Percentiles rank a stretch among this genome's conserved stretches.
Evolutionary conservation across 306 rosid genomes (phyloP).

Genomic region (Rosa persica): DNA sequence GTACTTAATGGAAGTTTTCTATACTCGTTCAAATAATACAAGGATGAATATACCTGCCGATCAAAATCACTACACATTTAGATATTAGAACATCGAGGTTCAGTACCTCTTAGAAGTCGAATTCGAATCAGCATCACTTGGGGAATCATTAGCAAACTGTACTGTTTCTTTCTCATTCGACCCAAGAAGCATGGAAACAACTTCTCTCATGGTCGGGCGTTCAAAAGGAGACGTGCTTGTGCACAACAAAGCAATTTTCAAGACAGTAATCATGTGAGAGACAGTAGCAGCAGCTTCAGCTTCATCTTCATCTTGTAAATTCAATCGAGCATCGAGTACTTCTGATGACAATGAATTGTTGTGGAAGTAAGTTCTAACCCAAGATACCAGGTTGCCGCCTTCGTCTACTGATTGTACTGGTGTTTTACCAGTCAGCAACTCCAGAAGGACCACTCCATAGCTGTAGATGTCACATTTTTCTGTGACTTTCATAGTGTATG

Average conservation of each 20-base stretch:
- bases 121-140: conserved; percentile 12
- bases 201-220: conserved; percentile 72
- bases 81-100: background rate
- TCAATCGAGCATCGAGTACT: conserved; percentile 54
- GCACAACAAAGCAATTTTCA: conserved; percentile 73
- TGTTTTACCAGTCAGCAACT: conserved; percentile 71
- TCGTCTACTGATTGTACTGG: conserved; percentile 74
- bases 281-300: conserved; percentile 29
- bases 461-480: conserved; percentile 88
- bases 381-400: conserved; percentile 81
- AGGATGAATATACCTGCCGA: background rate
- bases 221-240: conserved; percentile 57
- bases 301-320: conserved; percentile 46
- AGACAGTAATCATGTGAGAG: conserved; percentile 67
- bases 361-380: conserved; percentile 51
- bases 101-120: background rate
- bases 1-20: background rate
- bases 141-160: conserved; percentile 35
- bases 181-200: conserved; percentile 61
- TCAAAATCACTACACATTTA: background rate
- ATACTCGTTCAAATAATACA: background rate
- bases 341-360: conserved; percentile 40
- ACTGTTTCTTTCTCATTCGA: conserved; percentile 53
- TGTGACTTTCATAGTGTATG: conserved; percentile 82
- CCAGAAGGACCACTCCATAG: conserved; percentile 82